Conservation (phyloP, 495 filamentous ascomycete species). For the Aspergillus cristatus region DNA sequence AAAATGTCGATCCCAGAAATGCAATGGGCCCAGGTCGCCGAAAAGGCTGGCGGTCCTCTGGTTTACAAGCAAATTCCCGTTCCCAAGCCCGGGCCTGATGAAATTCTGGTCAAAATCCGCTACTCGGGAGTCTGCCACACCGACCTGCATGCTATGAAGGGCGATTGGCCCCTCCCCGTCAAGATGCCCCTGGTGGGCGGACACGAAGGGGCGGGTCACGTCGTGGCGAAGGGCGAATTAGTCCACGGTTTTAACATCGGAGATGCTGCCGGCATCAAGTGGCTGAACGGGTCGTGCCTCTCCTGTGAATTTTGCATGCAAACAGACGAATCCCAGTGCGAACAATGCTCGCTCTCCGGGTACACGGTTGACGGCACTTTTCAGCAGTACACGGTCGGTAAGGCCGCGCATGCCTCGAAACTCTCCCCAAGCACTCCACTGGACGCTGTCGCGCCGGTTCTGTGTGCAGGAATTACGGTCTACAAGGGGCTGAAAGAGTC, state of each 20-base stretch:
- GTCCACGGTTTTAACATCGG: slow-evolving; percentile 62
- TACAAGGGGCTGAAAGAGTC: slow-evolving; percentile 90
- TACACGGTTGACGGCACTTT: slow-evolving; percentile 40
- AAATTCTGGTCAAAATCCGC: slow-evolving; percentile 4
- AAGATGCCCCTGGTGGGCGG: slow-evolving; percentile 83
- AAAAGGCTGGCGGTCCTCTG: slow-evolving; percentile 64
- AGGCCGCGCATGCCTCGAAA: slow-evolving; percentile 67
- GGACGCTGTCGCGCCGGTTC: slow-evolving; percentile 67
- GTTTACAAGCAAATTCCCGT: slow-evolving; percentile 29
- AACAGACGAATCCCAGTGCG: slow-evolving; percentile 60
- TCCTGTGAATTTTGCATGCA: slow-evolving; percentile 64
- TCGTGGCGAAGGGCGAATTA: slow-evolving; percentile 64
- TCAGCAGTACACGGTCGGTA: slow-evolving; percentile 81
- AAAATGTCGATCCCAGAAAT: slow-evolving; percentile 49
- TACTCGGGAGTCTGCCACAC: slow-evolving; percentile 8
- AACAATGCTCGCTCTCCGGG: slow-evolving; percentile 55
- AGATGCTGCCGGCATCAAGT: slow-evolving; percentile 72
- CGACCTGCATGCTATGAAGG: slow-evolving; percentile 6
- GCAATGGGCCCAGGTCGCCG: slow-evolving; percentile 81
- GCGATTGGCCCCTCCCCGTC: slow-evolving; percentile 63
- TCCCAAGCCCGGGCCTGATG: slow-evolving; percentile 1
- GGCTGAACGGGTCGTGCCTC: slow-evolving; percentile 71
- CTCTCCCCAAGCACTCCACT: slow-evolving; percentile 63
- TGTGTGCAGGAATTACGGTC: slow-evolving; percentile 83
- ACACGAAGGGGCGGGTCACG: slow-evolving; percentile 77